Base-by-base conservation (phyloP, 2,329 filamentous ascomycete species). In the Trichoderma koningii region DNA sequence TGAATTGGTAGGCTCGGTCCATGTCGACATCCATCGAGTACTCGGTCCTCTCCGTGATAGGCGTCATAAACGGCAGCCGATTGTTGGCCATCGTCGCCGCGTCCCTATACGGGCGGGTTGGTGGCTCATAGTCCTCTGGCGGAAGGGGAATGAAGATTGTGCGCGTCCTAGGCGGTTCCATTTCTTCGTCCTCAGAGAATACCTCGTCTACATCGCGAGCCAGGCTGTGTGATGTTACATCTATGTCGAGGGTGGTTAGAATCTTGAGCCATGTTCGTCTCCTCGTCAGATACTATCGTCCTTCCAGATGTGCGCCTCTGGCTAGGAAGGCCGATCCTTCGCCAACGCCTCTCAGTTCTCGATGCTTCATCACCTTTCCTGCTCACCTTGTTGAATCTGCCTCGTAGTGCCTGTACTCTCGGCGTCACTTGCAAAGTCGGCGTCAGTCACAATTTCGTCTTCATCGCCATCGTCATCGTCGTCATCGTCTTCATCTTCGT, bases 61-160 rank as follows among this genome's bases (percentile, higher is more conserved):
- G 95, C 0, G 95, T 99, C 95, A 99, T 98, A 76, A 98, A 99
- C 3, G 94, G 95, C 10, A 98, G 82, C 63, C 93, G 89, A 77
- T 93, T 97, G 73, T 97, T 96, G 66, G 93, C 92, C 76, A 89
- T 83, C 75, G 93, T 85, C 42, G 80, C 85, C 73, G 92, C 87
- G 76, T 97, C 91, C 73, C 93, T 88, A 82, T 90, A 97, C 66
- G 91, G 90, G 55, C 89, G 85, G 64, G 85, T 89, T 19, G 92
- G 89, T 51, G 91, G 87, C 70, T 93, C 87, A 75, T 93, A 96
- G 75, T 96, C 92, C 73, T 96, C 92, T 0, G 93, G 93, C 1
- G 90, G 90, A 42, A 94, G 83, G 0, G 92, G 91, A 19, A 95
- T 83, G 72, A 91, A 97, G n/a, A 81, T 80, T 1, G 85, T 88